Conservation (phyloP, 2,329 filamentous ascomycete genomes). For the Amesomyces nigricolor region DNA sequence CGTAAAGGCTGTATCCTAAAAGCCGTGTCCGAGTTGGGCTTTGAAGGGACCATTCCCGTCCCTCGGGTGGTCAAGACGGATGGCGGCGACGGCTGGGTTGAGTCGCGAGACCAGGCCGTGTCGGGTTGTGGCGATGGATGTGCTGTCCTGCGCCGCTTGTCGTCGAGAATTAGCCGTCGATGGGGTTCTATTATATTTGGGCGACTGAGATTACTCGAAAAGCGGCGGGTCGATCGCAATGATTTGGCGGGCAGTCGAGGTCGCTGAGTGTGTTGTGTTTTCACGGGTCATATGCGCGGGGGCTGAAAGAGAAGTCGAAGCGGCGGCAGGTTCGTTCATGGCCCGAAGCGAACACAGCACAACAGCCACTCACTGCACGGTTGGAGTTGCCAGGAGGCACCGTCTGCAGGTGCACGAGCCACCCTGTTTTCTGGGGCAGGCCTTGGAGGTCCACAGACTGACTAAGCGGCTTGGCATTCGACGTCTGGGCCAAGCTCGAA, state of each 20-base stretch:
- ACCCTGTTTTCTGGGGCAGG: neutral
- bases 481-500: neutral
- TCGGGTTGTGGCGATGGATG: neutral
- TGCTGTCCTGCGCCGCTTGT: neutral
- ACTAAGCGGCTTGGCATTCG: slow-evolving; percentile 14
- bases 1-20: slow-evolving; percentile 17
- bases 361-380: neutral
- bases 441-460: neutral
- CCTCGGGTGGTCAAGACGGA: slow-evolving; percentile 2
- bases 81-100: slow-evolving; percentile 1
- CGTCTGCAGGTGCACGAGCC: slow-evolving; percentile 11
- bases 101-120: slow-evolving; percentile 3
- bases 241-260: neutral
- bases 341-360: neutral
- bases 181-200: neutral
- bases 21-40: slow-evolving; percentile 13
- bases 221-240: neutral
- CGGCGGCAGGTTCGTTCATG: slow-evolving; percentile 15
- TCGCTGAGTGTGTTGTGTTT: neutral
- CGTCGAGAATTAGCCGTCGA: neutral
- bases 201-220: neutral
- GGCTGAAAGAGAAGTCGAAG: neutral
- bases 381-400: slow-evolving; percentile 10
- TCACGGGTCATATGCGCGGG: neutral
- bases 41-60: slow-evolving; percentile 21